Conservation (phyloP, 2,329 filamentous ascomycete genomes). For the Fusarium brachygibbosum region DNA sequence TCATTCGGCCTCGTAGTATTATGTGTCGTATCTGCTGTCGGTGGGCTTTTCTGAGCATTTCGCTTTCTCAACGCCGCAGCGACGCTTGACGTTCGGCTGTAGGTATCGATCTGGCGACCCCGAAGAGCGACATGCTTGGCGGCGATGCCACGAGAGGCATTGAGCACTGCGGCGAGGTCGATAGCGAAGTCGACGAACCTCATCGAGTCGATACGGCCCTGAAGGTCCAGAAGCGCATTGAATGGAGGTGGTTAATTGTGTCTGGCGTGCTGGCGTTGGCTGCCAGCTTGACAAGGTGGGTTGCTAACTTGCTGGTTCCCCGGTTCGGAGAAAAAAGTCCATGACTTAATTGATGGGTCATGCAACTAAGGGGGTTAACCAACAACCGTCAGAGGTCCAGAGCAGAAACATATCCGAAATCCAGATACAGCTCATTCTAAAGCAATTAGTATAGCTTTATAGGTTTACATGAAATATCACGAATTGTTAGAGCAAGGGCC, state of each 20-base stretch:
- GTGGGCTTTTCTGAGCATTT: conserved; percentile 22
- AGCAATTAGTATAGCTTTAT: not conserved
- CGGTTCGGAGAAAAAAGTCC: conserved; percentile 38
- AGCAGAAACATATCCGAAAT: not conserved
- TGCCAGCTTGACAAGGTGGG: conserved; percentile 38
- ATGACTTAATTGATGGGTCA: conserved; percentile 48
- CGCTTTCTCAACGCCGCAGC: conserved; percentile 53
- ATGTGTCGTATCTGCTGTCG: conserved; percentile 6
- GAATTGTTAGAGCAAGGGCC: not conserved
- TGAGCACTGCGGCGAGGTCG: conserved; percentile 78
- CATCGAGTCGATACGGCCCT: conserved; percentile 58
- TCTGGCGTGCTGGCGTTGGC: conserved; percentile 38
- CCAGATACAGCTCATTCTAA: not conserved
- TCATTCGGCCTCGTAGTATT: conserved; percentile 7
- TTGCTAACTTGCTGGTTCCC: conserved; percentile 19
- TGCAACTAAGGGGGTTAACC: conserved; percentile 51
- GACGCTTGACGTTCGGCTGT: conserved; percentile 62
- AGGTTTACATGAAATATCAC: not conserved
- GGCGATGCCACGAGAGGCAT: conserved; percentile 77
- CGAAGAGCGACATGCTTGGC: conserved; percentile 72
- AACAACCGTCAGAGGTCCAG: not conserved
- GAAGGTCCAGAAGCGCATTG: conserved; percentile 45
- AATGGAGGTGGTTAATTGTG: conserved; percentile 12
- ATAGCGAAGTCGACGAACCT: conserved; percentile 74
- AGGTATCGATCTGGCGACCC: conserved; percentile 66